phyloP scores from a whole-genome alignment of 2,329 filamentous ascomycete species.

The Fusarium poae region DNA sequence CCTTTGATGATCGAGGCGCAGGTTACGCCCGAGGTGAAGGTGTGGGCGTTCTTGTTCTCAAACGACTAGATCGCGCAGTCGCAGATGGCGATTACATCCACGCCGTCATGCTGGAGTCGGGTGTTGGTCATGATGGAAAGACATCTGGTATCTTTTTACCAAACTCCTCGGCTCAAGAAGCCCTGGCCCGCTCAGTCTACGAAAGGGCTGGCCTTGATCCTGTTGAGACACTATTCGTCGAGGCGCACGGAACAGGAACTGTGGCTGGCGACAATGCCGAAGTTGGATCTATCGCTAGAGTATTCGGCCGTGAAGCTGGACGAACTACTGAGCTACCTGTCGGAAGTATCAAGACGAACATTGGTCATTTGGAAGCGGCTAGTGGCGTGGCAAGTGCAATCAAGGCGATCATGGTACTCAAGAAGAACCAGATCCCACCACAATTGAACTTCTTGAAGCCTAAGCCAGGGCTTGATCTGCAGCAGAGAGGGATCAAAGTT shows the following conservation, averaged over 20 bases:
- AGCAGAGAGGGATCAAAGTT: conserved; percentile 18
- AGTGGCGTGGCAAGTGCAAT: conserved; percentile 25
- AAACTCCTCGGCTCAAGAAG: conserved; percentile 6
- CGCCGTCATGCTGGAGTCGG: conserved; percentile 30
- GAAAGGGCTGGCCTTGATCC: background rate
- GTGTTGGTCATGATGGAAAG: conserved; percentile 35
- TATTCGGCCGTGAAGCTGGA: conserved; percentile 12
- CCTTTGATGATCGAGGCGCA: conserved; percentile 22
- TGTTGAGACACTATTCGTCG: conserved; percentile 5
- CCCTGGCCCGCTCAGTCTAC: conserved; percentile 5
- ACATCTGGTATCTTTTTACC: conserved; percentile 23
- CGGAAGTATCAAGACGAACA: conserved; percentile 34
- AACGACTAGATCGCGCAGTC: conserved; percentile 31
- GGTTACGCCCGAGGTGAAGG: conserved; percentile 35
- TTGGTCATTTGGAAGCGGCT: conserved; percentile 24
- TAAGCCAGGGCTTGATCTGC: conserved; percentile 7
- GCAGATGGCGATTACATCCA: conserved; percentile 36
- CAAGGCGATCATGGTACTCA: conserved; percentile 29
- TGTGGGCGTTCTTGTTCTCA: conserved; percentile 33
- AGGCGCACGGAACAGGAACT: conserved; percentile 25
- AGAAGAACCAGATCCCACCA: conserved; percentile 24
- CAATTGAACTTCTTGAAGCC: conserved; percentile 18
- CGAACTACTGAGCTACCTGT: conserved; percentile 7
- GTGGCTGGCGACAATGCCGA: conserved; percentile 22
- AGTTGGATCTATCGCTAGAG: conserved; percentile 5